These are phyloP conservation scores for Thraustotheca clavata DNA, from an alignment of 352 stramenopile species.

Conservation along the genomic window DNA sequence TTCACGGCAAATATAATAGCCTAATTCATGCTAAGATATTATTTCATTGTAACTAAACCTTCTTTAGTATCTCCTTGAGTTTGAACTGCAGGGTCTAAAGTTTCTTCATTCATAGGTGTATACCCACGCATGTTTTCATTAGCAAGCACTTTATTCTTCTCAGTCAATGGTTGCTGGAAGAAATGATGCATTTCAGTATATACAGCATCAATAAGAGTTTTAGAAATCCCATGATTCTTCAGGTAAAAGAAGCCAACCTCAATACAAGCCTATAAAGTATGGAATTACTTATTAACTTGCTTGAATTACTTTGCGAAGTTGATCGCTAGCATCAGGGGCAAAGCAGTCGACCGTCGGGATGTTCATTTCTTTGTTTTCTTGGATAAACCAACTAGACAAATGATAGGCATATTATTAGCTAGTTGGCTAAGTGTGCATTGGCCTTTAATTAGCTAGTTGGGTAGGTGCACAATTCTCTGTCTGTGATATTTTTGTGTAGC, in stretches of 20 bases:
- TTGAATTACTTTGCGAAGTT: slow-evolving; percentile 28
- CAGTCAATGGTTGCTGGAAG: slow-evolving; percentile 37
- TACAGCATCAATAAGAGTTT: slow-evolving; percentile 31
- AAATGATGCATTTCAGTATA: slow-evolving; percentile 56
- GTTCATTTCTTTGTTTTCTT: too few relatives aligned
- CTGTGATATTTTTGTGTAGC: too few relatives aligned
- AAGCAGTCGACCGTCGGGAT: slow-evolving; percentile 54
- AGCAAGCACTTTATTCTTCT: slow-evolving; percentile 52
- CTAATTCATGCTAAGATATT: not conserved
- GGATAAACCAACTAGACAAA: too few relatives aligned
- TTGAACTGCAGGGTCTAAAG: slow-evolving; percentile 47
- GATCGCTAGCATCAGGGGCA: slow-evolving; percentile 31
- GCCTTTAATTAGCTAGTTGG: too few relatives aligned
- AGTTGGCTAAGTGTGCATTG: too few relatives aligned
- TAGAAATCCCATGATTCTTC: slow-evolving; percentile 36
- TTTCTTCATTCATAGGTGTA: slow-evolving; percentile 65
- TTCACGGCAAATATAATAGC: slow-evolving; percentile 70
- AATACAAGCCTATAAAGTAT: slow-evolving; percentile 31
- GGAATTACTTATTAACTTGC: not conserved
- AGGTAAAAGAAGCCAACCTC: slow-evolving; percentile 71
- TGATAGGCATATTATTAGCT: too few relatives aligned
- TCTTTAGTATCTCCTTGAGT: slow-evolving; percentile 59
- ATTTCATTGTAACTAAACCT: not conserved
- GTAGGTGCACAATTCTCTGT: too few relatives aligned
- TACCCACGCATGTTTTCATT: slow-evolving; percentile 69